Evolutionary conservation across 148 eudicot genomes (phyloP).

Genomic region (Rhododendron ferrugineum): DNA sequence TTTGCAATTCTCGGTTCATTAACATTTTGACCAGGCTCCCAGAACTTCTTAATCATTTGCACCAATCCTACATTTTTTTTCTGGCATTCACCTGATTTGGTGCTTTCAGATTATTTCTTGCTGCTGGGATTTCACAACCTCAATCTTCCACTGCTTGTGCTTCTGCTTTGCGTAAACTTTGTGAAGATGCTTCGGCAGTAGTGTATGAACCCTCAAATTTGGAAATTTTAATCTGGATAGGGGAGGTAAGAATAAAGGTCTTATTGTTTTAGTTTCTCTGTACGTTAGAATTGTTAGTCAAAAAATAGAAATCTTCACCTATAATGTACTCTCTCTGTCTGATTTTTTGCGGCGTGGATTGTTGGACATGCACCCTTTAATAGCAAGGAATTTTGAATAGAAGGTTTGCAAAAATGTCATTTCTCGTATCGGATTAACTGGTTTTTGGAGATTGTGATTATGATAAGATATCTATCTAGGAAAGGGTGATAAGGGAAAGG

Average conservation of each 20-base stretch:
- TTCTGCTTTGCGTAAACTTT: conserved; percentile 77
- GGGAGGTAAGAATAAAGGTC: conserved; percentile 53
- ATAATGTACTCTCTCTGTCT: background rate
- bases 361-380: background rate
- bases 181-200: conserved; percentile 75
- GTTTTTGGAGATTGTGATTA: background rate
- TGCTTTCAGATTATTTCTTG: conserved; percentile 83
- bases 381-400: background rate
- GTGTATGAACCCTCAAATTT: conserved; percentile 64
- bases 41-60: background rate
- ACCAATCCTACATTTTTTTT: background rate
- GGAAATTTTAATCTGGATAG: conserved; percentile 90
- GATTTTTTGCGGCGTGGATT: background rate
- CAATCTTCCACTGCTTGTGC: conserved; percentile 81
- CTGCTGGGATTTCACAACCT: conserved; percentile 72
- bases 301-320: background rate
- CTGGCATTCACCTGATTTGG: conserved; percentile 20
- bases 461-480: background rate
- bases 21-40: background rate
- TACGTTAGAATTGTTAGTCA: background rate
- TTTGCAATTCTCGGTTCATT: background rate
- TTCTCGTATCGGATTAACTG: background rate
- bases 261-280: background rate
- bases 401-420: background rate
- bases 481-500: background rate